Evolutionary conservation across 495 filamentous ascomycete species (phyloP).

Genomic region (Xylaria castorea): DNA sequence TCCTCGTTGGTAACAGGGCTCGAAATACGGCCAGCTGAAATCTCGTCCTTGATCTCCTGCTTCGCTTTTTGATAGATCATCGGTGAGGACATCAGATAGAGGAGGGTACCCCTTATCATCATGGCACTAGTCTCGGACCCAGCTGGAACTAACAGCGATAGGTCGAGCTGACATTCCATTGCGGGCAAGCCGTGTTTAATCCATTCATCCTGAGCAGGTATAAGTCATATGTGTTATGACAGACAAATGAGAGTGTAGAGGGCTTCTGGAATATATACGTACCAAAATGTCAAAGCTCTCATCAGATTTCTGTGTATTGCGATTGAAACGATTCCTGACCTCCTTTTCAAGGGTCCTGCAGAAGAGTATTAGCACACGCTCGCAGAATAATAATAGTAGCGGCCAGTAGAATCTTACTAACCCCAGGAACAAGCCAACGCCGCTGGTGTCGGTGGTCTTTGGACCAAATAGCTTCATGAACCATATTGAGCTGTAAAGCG

Average conservation of each 20-base stretch:
- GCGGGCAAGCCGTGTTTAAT: slow-evolving; percentile 40
- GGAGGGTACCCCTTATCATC: slow-evolving; percentile 43
- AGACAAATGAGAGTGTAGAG: no score
- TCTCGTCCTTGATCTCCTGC: slow-evolving; percentile 57
- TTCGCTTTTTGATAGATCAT: slow-evolving; percentile 58
- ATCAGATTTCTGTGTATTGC: not conserved
- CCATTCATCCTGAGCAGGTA: slow-evolving; percentile 37
- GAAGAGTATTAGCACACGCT: not conserved
- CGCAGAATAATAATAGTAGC: not conserved
- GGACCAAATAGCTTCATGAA: slow-evolving; percentile 17
- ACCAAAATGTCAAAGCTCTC: slow-evolving; percentile 5
- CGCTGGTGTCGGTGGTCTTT: slow-evolving; percentile 12
- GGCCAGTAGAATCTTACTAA: not conserved
- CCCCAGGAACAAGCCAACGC: slow-evolving; percentile 6
- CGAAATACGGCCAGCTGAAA: slow-evolving; percentile 41
- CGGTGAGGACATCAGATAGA: slow-evolving; percentile 54
- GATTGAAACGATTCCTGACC: not conserved
- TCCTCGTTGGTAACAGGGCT: slow-evolving; percentile 48
- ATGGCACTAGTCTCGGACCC: slow-evolving; percentile 66
- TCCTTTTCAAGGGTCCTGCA: slow-evolving; percentile 1
- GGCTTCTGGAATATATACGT: not conserved
- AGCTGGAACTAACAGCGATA: slow-evolving; percentile 52
- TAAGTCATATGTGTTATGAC: not conserved
- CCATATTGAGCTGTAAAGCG: not conserved
- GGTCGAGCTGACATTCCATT: slow-evolving; percentile 44